Evolutionary conservation across 192 early-diverging fungal genomes (phyloP).

Genomic region (Backusella macrospora): DNA sequence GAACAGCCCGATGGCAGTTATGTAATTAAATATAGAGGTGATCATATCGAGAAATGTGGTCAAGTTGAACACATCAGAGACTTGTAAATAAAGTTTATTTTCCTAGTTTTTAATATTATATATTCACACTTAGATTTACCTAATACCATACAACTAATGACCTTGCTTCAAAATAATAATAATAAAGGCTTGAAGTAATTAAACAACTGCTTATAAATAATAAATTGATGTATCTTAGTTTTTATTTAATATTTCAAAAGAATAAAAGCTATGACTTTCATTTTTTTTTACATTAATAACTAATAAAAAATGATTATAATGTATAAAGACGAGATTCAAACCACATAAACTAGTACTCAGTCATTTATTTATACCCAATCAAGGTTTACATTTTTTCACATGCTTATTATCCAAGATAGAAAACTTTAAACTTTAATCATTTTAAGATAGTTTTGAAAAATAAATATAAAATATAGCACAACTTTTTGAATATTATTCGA

Average conservation of each 20-base stretch:
- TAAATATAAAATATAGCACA: not conserved
- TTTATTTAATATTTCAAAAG: too few relatives aligned
- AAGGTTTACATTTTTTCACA: not conserved
- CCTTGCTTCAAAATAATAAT: not conserved
- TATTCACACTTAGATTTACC: slow-evolving; percentile 8
- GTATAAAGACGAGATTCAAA: not conserved
- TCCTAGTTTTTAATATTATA: not conserved
- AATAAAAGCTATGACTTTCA: too few relatives aligned
- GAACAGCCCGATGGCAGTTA: slow-evolving; percentile 54
- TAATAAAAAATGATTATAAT: too few relatives aligned
- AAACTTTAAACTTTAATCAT: slow-evolving; percentile 1
- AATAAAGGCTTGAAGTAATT: not conserved
- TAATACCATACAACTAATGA: not conserved
- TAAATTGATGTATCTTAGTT: not conserved
- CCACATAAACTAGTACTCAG: not conserved
- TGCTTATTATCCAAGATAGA: slow-evolving; percentile 5
- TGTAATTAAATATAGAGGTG: slow-evolving; percentile 58
- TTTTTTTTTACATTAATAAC: too few relatives aligned
- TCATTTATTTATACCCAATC: not conserved
- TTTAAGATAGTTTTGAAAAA: not conserved
- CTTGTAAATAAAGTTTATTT: slow-evolving; percentile 21
- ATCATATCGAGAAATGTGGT: slow-evolving; percentile 56
- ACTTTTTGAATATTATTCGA: not conserved
- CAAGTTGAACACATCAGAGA: slow-evolving; percentile 48
- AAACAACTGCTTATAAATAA: not conserved